Conservation (phyloP, 2,329 filamentous ascomycete genomes). For the Epichloe coenophiala region DNA sequence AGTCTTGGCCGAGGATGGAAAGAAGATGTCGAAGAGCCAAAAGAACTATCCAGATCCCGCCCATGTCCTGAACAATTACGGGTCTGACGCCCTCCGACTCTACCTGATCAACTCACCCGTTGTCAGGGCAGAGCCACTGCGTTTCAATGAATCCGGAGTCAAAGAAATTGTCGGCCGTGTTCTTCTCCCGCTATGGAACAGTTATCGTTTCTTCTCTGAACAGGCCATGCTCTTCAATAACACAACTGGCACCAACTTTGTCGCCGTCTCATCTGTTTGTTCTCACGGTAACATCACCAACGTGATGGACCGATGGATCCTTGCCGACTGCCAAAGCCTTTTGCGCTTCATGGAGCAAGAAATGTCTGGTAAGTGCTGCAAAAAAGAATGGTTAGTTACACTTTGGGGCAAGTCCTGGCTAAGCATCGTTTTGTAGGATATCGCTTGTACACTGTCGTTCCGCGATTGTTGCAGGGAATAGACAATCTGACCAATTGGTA, state of each 20-base stretch:
- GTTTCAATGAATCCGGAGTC: conserved; percentile 14
- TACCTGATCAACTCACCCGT: conserved; percentile 17
- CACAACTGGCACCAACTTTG: conserved; percentile 10
- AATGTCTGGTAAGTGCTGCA: conserved; percentile 50
- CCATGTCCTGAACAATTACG: conserved; percentile 11
- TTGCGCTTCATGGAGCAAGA: conserved; percentile 78
- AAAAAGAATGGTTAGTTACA: not conserved
- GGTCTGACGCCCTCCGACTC: conserved; percentile 14
- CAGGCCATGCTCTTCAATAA: conserved; percentile 12
- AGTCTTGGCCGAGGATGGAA: conserved; percentile 15
- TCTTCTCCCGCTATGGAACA: conserved; percentile 16
- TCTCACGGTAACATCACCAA: conserved; percentile 6
- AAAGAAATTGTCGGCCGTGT: conserved; percentile 14
- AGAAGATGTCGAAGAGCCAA: conserved; percentile 17
- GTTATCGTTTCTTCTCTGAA: conserved; percentile 15
- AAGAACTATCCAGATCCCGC: conserved; percentile 15
- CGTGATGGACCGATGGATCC: conserved; percentile 83
- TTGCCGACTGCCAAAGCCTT: conserved; percentile 73
- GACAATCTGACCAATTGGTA: conserved; percentile 90
- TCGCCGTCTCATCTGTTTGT: not conserved
- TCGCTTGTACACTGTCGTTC: conserved; percentile 72
- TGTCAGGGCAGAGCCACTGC: conserved; percentile 13
- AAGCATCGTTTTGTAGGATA: conserved; percentile 23
- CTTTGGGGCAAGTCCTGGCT: too few relatives aligned
- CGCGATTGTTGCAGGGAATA: conserved; percentile 60